Base-by-base conservation (phyloP, 1,139 yeast genomes). In the Lodderomyces metapsilosis region DNA sequence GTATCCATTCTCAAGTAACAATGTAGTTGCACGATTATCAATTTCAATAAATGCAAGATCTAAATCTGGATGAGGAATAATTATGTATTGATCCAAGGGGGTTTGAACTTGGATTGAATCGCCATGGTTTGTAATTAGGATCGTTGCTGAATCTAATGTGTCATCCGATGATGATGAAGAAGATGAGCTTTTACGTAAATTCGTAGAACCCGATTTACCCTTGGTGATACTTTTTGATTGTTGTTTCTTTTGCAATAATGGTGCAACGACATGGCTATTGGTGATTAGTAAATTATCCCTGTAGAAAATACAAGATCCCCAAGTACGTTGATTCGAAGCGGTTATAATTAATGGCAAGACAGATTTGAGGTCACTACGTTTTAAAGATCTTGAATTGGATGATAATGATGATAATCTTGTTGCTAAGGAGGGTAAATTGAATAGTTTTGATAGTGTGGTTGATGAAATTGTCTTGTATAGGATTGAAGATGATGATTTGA, bases 241-340 rank as follows among this genome's bases (percentile, higher is more conserved):
- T n/a, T n/a, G n/a, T n/a, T n/a, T n/a, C n/a, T 40, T 46, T 43
- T 11, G 24, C 8, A 33, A 20, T 5, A 33, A 31, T 4, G 40
- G 40, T 4, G 36, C 13, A n/a, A 69, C 44, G 2, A 70, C 76
- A 45, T 70, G 76, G 16, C 50, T 42, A 42, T 70, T 70, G 6
- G 76, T 69, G 7, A 69, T 52, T 2, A 70, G 34, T 2, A 67
- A 61, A 8, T 51, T 43, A 1, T 43, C 36, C 37, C 60, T 57
- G 42, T 59, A 62, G 15, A 56, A 46, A 1, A 68, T 57, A 37
- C 69, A 59, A 3, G 74, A 60, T 2, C 74, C 76, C 75, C 76
- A 69, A 6, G 56, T 49, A 28, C 15, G 21, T 9, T 33, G 23
- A 8, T 43, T 46, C 8, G 44, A 22, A 22, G 28, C 34, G 2